Base-by-base conservation (phyloP, 805 yeast genomes). In the Starmerella potacharoeniae region DNA sequence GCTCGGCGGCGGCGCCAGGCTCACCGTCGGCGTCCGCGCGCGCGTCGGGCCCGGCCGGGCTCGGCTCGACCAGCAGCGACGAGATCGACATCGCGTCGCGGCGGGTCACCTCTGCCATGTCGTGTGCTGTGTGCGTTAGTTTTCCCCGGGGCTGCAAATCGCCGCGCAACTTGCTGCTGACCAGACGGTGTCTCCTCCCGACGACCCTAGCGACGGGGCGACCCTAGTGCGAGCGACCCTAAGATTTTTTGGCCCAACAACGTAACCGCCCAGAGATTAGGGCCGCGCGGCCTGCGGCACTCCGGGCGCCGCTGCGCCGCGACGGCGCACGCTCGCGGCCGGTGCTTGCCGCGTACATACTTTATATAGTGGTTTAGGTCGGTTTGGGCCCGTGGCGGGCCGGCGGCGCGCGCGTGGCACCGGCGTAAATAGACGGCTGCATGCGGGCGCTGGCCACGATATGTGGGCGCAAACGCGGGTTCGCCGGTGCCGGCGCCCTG, bases 81-180 rank as follows among this genome's bases (percentile, higher is more conserved):
- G 63, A 56, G 31, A 58, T 58, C 41, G 63, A 42, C 63, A 58
- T 60, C 33, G 61, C 60, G 49, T 60, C 63, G 13, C 62, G 55
- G 22, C 57, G 44, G 41, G 56, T 53, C 29, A 54, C 60, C 39
- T 57, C 60, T 29, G 58, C 52, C 60, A 57, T 57, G 37, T 43
- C 34, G 42, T 9, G 31, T 31, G 39, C 31, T 46, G 30, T 16
- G n/a, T 16, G 31, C 30, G 14, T 22, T 17, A 6, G 30, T 34
- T 46, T 33, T n/a, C 40, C 13, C n/a, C 49, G 37, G 39, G 40
- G 40, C 47, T 39, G 46, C 40, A 17, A 14, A 46, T 34, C 49
- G 14, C 31, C 31, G 49, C 8, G 48, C 48, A 44, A 30, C 48
- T 44, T 44, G 48, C 35, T 44, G 48, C 48, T 44, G 48, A 44